Percentiles rank a stretch among this genome's conserved stretches.
Conservation (phyloP, 768 basidiomycete species). For the Amylocystis lapponica region DNA sequence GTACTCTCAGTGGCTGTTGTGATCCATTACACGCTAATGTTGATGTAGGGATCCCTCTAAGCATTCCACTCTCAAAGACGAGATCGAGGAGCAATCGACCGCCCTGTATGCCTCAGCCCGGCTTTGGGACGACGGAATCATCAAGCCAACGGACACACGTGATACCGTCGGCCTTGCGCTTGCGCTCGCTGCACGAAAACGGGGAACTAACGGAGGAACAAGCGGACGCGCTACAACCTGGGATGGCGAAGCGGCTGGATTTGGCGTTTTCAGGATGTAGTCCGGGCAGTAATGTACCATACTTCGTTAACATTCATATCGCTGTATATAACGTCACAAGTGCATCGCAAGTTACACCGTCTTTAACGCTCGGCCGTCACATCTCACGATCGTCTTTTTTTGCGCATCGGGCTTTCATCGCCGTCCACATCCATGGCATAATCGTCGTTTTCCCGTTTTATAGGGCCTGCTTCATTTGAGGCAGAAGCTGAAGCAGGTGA, state of each 20-base stretch:
- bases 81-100: slow-evolving; percentile 86
- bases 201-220: slow-evolving; percentile 11
- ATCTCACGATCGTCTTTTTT: slow-evolving; percentile 13
- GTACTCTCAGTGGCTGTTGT: slow-evolving; percentile 13
- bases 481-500: too few relatives aligned
- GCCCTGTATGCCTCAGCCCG: slow-evolving; percentile 86
- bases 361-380: neutral
- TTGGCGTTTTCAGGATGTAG: slow-evolving; percentile 91
- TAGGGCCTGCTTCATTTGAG: neutral
- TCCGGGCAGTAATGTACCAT: neutral
- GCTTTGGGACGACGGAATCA: slow-evolving; percentile 93
- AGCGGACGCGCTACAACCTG: slow-evolving; percentile 39
- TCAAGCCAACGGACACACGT: slow-evolving; percentile 83
- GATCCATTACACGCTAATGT: neutral
- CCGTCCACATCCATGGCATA: slow-evolving; percentile 21
- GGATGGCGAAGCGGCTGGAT: slow-evolving; percentile 67
- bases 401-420: slow-evolving; percentile 9
- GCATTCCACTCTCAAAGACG: slow-evolving; percentile 64
- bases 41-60: slow-evolving; percentile 66
- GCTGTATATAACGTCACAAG: too few relatives aligned
- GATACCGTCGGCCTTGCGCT: slow-evolving; percentile 87
- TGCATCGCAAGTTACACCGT: neutral
- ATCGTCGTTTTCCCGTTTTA: slow-evolving; percentile 14
- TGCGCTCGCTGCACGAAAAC: slow-evolving; percentile 59
- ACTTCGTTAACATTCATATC: too few relatives aligned